phyloP scores from a whole-genome alignment of 176 grass and related monocot genomes.

The Eragrostis curvula region DNA sequence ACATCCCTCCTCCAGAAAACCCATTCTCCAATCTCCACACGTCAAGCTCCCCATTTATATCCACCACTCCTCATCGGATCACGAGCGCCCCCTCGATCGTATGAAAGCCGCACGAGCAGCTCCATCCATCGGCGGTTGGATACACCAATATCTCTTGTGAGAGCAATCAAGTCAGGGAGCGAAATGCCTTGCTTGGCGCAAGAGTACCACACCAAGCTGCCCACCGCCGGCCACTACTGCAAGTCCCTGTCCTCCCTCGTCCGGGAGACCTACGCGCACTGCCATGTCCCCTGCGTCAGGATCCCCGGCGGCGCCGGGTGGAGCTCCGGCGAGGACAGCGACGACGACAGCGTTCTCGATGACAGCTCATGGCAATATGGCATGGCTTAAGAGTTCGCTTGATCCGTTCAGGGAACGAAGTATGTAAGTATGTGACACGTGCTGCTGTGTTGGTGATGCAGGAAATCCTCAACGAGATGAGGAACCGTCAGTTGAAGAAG shows the following conservation, averaged over 20 bases:
- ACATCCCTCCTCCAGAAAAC: too few relatives aligned
- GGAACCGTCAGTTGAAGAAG: slow-evolving; percentile 66
- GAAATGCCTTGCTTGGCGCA: slow-evolving; percentile 66
- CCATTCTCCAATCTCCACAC: too few relatives aligned
- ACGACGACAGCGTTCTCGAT: slow-evolving; percentile 32
- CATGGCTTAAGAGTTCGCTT: not conserved
- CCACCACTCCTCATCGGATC: slow-evolving; percentile 14
- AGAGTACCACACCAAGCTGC: slow-evolving; percentile 50
- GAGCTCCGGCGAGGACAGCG: slow-evolving; percentile 69
- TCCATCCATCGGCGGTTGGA: not conserved
- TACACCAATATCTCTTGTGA: not conserved
- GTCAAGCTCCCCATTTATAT: too few relatives aligned
- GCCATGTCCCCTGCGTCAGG: too few relatives aligned
- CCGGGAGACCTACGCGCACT: slow-evolving; percentile 66
- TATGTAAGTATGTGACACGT: not conserved
- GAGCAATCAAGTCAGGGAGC: not conserved
- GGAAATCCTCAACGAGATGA: slow-evolving; percentile 81
- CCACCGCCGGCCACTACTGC: slow-evolving; percentile 46
- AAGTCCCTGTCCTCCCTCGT: slow-evolving; percentile 70
- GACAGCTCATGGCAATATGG: not conserved
- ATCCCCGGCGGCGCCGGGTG: too few relatives aligned
- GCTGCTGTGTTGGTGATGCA: slow-evolving; percentile 23
- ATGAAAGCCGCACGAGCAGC: slow-evolving; percentile 16
- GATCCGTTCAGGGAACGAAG: not conserved
- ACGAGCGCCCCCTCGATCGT: slow-evolving; percentile 19